phyloP scores from a whole-genome alignment of 2,329 filamentous ascomycete species.

The Bipolaris gigantea region DNA sequence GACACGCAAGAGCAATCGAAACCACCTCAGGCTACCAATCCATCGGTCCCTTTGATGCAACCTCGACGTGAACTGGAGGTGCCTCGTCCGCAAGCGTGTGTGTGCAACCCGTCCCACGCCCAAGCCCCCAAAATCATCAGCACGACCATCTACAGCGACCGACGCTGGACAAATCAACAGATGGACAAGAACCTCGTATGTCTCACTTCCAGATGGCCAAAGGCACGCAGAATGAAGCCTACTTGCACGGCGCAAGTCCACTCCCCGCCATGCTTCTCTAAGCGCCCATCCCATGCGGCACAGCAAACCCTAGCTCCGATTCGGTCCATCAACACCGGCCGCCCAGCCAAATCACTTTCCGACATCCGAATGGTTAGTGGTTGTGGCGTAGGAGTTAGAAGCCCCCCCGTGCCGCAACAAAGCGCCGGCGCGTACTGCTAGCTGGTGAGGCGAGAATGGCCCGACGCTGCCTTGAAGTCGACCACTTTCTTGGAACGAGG shows the following conservation, averaged over 20 bases:
- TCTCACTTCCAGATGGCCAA: conserved; percentile 7
- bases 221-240: conserved; percentile 3
- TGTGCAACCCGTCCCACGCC: not conserved
- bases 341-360: not conserved
- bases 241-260: conserved; percentile 5
- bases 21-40: not conserved
- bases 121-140: not conserved
- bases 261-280: conserved; percentile 11
- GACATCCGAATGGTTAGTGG: not conserved
- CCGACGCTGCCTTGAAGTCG: conserved; percentile 11
- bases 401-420: conserved; percentile 7
- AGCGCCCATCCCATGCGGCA: conserved; percentile 10
- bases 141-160: not conserved
- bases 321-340: conserved; percentile 1
- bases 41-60: conserved; percentile 2
- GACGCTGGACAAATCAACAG: not conserved
- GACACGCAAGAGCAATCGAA: not conserved
- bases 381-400: conserved; percentile 5
- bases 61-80: not conserved
- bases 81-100: not conserved
- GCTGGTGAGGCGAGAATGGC: conserved; percentile 7
- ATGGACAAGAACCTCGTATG: not conserved
- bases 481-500: conserved; percentile 9
- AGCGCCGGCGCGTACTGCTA: conserved; percentile 14
- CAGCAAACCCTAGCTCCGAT: conserved; percentile 2